Evolutionary conservation across 2,329 filamentous ascomycete genomes (phyloP).

Genomic region (Amphichorda felina): DNA sequence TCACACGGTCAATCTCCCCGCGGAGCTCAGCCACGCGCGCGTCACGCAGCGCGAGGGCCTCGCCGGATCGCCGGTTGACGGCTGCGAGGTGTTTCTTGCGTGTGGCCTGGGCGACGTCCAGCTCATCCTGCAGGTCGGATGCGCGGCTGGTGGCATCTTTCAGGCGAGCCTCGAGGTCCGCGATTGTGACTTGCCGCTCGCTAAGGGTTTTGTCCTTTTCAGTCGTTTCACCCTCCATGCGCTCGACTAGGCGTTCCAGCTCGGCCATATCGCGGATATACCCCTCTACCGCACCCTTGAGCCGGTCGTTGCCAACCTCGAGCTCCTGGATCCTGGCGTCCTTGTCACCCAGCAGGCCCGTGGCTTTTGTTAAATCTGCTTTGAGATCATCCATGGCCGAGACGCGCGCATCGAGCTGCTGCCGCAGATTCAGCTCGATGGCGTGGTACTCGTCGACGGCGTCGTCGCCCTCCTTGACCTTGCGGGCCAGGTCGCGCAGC

Average conservation of each 20-base stretch:
- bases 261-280: constrained; percentile 42
- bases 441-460: constrained; percentile 48
- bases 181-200: constrained; percentile 22
- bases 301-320: constrained; percentile 34
- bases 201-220: constrained; percentile 15
- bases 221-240: constrained; percentile 26
- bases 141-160: constrained; percentile 24
- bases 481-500: constrained; percentile 35
- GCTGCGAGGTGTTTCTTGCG: constrained; percentile 17
- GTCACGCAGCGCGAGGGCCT: constrained; percentile 37
- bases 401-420: constrained; percentile 42
- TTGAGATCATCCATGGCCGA: constrained; percentile 35
- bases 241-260: constrained; percentile 37
- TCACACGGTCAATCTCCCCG: constrained; percentile 34
- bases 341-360: constrained; percentile 19
- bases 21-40: constrained; percentile 35
- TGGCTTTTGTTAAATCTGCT: constrained; percentile 24
- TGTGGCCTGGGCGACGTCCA: constrained; percentile 22
- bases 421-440: constrained; percentile 40
- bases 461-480: constrained; percentile 35
- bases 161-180: constrained; percentile 32
- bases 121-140: constrained; percentile 23
- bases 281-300: constrained; percentile 37
- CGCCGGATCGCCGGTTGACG: constrained; percentile 29
- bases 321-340: constrained; percentile 31